Evolutionary conservation across 495 filamentous ascomycete genomes (phyloP).

Genomic region (Apiosordaria backusii): DNA sequence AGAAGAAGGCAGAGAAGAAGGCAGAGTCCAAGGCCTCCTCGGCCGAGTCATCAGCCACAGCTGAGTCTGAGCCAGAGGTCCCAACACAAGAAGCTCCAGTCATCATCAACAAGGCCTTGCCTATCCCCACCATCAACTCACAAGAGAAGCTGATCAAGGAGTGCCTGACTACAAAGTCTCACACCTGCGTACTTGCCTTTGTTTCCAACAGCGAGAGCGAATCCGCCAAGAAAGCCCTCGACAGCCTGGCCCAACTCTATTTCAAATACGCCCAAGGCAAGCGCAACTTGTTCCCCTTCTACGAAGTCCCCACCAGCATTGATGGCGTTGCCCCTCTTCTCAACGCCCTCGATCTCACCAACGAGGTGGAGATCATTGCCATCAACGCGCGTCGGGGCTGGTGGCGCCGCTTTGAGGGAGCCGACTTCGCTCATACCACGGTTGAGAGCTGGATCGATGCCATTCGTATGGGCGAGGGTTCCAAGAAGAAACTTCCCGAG

Average conservation of each 20-base stretch:
- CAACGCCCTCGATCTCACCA: constrained; percentile 56
- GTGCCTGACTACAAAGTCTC: constrained; percentile 72
- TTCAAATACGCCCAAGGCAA: constrained; percentile 64
- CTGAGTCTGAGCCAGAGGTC: constrained; percentile 35
- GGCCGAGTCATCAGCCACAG: constrained; percentile 25
- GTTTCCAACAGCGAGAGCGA: constrained; percentile 56
- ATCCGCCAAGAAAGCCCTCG: constrained; percentile 54
- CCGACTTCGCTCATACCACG: constrained; percentile 54
- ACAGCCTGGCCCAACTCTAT: constrained; percentile 68
- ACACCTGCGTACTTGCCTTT: constrained; percentile 82
- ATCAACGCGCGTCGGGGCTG: constrained; percentile 80
- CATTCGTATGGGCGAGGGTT: constrained; percentile 78
- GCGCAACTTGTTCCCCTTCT: constrained; percentile 76
- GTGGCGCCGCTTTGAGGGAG: constrained; percentile 68
- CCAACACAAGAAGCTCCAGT: constrained; percentile 42
- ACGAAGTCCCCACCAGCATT: constrained; percentile 65
- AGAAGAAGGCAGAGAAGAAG: constrained; percentile 46
- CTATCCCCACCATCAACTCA: constrained; percentile 48
- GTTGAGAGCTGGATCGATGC: constrained; percentile 85
- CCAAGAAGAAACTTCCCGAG: constrained; percentile 77
- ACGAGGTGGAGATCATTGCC: constrained; percentile 66
- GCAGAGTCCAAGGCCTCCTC: constrained; percentile 37
- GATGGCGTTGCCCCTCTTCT: constrained; percentile 53
- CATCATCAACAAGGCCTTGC: constrained; percentile 50
- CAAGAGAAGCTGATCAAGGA: constrained; percentile 58